Percentiles rank a stretch among this genome's conserved stretches.
Conservation (phyloP, 2,329 filamentous ascomycete species). For the Fusarium pseudoanthophilum region DNA sequence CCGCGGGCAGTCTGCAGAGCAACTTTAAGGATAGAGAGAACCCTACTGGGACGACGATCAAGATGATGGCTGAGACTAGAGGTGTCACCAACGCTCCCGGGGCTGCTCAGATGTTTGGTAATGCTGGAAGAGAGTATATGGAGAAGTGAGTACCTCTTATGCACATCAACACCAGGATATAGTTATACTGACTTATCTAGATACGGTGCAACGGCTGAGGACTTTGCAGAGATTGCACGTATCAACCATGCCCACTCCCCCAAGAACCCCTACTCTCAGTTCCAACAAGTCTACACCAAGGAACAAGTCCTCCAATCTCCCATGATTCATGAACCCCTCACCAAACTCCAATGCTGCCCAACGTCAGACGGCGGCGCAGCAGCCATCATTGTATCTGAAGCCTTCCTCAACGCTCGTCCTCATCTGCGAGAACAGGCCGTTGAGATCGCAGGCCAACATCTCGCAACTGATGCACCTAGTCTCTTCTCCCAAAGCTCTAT, state of each 20-base stretch:
- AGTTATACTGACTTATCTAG: constrained; percentile 54
- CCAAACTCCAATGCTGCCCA: constrained; percentile 98
- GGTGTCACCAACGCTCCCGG: constrained; percentile 85
- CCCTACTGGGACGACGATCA: constrained; percentile 75
- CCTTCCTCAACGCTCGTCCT: constrained; percentile 86
- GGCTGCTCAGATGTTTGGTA: constrained; percentile 94
- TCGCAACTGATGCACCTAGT: constrained; percentile 84
- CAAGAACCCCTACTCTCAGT: constrained; percentile 97
- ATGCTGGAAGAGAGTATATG: constrained; percentile 93
- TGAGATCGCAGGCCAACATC: constrained; percentile 85
- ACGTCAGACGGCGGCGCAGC: constrained; percentile 94
- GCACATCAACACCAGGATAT: neutral
- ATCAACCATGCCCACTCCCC: constrained; percentile 93
- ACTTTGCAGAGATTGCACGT: constrained; percentile 95
- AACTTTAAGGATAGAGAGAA: constrained; percentile 88
- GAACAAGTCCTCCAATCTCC: constrained; percentile 82
- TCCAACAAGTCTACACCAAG: constrained; percentile 88
- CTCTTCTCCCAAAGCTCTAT: constrained; percentile 85
- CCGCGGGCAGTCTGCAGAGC: constrained; percentile 83
- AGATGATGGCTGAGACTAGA: constrained; percentile 85
- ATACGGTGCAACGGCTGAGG: constrained; percentile 82
- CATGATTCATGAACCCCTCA: constrained; percentile 86
- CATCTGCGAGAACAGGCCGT: constrained; percentile 86
- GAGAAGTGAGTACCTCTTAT: constrained; percentile 73
- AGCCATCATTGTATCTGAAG: constrained; percentile 87